Base-by-base conservation (phyloP, 2,329 filamentous ascomycete species). In the Ophiostoma tasmaniense region DNA sequence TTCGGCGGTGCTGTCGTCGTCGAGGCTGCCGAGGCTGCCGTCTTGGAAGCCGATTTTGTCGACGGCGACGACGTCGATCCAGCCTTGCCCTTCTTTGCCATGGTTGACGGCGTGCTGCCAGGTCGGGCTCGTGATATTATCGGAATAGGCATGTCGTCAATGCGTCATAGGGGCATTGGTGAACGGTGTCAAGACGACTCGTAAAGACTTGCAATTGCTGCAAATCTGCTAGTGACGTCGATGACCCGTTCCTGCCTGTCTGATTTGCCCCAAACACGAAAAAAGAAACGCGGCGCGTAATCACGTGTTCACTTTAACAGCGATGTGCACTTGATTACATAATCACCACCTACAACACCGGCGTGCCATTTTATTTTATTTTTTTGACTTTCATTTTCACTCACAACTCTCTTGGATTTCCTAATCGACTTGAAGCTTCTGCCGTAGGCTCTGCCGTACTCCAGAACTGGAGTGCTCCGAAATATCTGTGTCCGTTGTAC, bases 1-100 rank as follows among this genome's bases (percentile, higher is more conserved):
- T 91, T 91, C 14, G 62, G 64, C 20, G 67, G 69, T 17, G 35
- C 55, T 30, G 55, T 30, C 22, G 50, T 10, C 50, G 30, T 64
- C 64, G 37, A 39, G 28, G 42, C 39, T 25, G 68, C 25, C 6
- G 65, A 30, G 55, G 71, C 66, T 64, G 73, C 75, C 14, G 71
- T 13, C 25, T 66, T 68, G 14, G 52, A 25, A 20, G 37, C 37
- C 13, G 50, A 2, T 35, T 13, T 42, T 10, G 67, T 14, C 62
- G 62, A 68, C 11, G 67, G 61, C 11, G 69, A 35, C 7, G 62
- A 11, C n/a, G 62, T 70, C 3, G 68, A 4, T 64, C 70, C 65
- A 64, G 73, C 74, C 10, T 71, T 42, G 2, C 59, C n/a, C 39
- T 66, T 52, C 11, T 67, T 45, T 33, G 65, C 68, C 33, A 62